Evolutionary conservation across 345 rosid species (phyloP).

Genomic region (Gossypium thurberi): DNA sequence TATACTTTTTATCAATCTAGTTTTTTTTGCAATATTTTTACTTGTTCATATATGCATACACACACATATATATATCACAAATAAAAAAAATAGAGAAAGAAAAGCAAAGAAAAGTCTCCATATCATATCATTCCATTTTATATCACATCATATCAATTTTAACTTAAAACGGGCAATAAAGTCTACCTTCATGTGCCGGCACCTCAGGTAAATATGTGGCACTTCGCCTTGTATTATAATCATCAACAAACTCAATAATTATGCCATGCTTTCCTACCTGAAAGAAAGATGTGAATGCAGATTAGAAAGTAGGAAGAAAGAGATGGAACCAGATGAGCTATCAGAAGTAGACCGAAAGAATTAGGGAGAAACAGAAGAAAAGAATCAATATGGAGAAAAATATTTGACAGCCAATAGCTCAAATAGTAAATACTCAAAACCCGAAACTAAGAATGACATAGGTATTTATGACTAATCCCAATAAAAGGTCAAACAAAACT

Average conservation of each 20-base stretch:
- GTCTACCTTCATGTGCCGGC: constrained; percentile 89
- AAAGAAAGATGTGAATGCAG: constrained; percentile 3
- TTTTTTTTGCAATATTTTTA: too few relatives aligned
- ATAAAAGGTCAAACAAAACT: not conserved
- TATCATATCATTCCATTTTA: not conserved
- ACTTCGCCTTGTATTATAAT: constrained; percentile 51
- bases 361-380: not conserved
- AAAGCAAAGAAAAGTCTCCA: not conserved
- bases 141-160: not conserved
- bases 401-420: not conserved
- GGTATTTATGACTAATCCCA: not conserved
- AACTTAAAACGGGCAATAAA: not conserved
- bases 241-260: constrained; percentile 82
- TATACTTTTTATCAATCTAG: too few relatives aligned
- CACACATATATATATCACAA: not conserved
- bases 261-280: constrained; percentile 93
- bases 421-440: not conserved
- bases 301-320: constrained; percentile 2
- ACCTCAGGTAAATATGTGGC: constrained; percentile 98
- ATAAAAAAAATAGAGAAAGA: not conserved
- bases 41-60: too few relatives aligned
- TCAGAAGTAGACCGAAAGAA: not conserved
- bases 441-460: not conserved
- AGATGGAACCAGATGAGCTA: too few relatives aligned
- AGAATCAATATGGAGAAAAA: not conserved